A percentile compares a stretch with the other conserved stretches of the same genome.
phyloP scores from a whole-genome alignment of 345 rosid species.

The Barbarea vulgaris region DNA sequence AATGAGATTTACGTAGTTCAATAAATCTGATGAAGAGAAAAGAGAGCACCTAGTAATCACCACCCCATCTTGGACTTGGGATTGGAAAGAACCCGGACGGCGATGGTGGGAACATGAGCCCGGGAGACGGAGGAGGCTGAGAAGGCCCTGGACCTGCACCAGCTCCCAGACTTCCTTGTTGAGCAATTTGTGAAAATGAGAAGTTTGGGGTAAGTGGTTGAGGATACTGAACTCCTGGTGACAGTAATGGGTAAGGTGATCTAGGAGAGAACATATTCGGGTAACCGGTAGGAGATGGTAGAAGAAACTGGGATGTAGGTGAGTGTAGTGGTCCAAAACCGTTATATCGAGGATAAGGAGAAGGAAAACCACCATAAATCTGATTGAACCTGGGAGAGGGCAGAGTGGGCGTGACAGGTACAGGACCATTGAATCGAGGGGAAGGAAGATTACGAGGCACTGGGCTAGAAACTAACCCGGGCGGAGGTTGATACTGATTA shows the following conservation, averaged over 20 bases:
- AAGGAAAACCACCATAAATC: conserved; percentile 50
- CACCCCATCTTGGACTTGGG: conserved; percentile 41
- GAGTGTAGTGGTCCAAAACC: conserved; percentile 69
- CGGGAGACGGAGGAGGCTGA: conserved; percentile 79
- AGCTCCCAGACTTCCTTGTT: conserved; percentile 73
- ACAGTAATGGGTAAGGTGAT: conserved; percentile 70
- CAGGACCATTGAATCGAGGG: conserved; percentile 62
- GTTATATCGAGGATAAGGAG: conserved; percentile 68
- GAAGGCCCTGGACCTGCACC: conserved; percentile 61
- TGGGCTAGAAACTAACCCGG: conserved; percentile 38
- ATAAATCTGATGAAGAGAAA: background rate
- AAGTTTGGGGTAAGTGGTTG: conserved; percentile 76
- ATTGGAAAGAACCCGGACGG: conserved; percentile 40
- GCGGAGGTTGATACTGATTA: conserved; percentile 46
- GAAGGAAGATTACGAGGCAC: conserved; percentile 48
- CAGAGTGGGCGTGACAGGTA: conserved; percentile 47
- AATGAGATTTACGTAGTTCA: background rate
- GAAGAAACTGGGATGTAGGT: conserved; percentile 79
- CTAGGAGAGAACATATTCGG: conserved; percentile 66
- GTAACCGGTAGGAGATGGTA: conserved; percentile 71
- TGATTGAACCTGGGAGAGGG: conserved; percentile 58
- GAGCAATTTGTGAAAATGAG: conserved; percentile 66
- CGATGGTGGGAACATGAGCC: conserved; percentile 55
- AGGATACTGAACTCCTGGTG: conserved; percentile 84
- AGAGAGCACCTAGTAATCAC: conserved; percentile 28